phyloP scores from a whole-genome alignment of 352 stramenopile species.

The Globisporangium orthogonon region DNA sequence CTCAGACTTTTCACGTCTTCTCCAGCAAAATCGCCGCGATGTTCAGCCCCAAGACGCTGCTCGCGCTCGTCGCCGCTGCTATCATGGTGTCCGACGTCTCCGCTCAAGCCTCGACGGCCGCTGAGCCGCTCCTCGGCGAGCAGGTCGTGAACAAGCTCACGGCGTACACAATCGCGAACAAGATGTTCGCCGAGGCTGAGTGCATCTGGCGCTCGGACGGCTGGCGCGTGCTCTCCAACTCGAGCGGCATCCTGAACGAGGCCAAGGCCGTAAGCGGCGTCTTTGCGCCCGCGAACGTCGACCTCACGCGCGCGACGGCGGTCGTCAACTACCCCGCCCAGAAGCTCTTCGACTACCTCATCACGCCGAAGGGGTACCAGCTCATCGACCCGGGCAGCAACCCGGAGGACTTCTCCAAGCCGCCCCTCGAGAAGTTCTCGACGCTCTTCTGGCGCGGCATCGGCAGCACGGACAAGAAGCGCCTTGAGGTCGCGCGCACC shows the following conservation, averaged over 20 bases:
- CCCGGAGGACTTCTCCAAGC: conserved; percentile 25
- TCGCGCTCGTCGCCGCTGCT: conserved; percentile 5
- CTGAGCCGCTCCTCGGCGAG: conserved; percentile 19
- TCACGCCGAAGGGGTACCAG: conserved; percentile 21
- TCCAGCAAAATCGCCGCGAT: conserved; percentile 3
- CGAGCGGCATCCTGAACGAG: conserved; percentile 23
- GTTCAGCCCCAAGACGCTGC: conserved; percentile 17
- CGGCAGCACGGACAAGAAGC: conserved; percentile 19
- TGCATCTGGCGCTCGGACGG: conserved; percentile 20
- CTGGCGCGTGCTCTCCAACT: conserved; percentile 23
- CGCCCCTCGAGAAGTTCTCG: conserved; percentile 16
- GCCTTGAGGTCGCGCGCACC: conserved; percentile 18
- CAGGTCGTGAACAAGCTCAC: conserved; percentile 12
- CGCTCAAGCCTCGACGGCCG: not conserved
- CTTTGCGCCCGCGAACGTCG: conserved; percentile 18
- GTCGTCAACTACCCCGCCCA: conserved; percentile 19
- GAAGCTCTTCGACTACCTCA: conserved; percentile 26
- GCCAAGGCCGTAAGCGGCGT: conserved; percentile 21
- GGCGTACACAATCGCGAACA: conserved; percentile 15
- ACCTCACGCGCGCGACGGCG: conserved; percentile 18
- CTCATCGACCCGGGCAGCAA: conserved; percentile 25
- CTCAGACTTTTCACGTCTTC: too few species aligned
- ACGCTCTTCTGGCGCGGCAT: conserved; percentile 15
- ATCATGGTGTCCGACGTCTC: conserved; percentile 2
- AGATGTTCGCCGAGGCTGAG: conserved; percentile 22